Evolutionary conservation across 345 rosid species (phyloP), one percentile per base, ranked within the genome.

Genomic region (Acer saccharum): DNA sequence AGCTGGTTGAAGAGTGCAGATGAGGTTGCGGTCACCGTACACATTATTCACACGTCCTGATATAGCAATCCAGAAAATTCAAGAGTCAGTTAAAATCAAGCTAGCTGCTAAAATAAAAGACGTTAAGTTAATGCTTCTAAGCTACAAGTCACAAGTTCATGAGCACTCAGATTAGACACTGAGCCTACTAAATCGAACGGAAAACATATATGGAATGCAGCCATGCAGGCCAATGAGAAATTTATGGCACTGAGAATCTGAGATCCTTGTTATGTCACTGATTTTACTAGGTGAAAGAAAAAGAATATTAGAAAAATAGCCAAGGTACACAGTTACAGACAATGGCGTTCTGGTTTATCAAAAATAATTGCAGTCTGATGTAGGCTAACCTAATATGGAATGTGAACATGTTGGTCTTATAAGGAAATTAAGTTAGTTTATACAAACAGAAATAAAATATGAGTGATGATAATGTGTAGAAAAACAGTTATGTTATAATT

Each of bases 31-130:
- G 83, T 97, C 99, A 41, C 99, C 98, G 60, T 97, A 94, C 46
- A 97, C 98, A 68, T 97, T 97, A 87, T 94, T 98, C 52, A 94
- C 94, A 16, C 99, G 99, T 50, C 99, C 99, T 93, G 82, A 68
- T 23, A 50, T 25, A 72, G 43, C 78, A 81, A 27, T 50, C 10
- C 3, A 16, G 4, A 69, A 23, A 25, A 4, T 50, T 67, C 21
- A 29, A 68, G 29, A 16, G 57, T 76, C 73, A 68, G 67, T 43
- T 41, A 43, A 43, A 43, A 55, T 54, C 71, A 54, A 8, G 50
- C 71, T 11, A 20, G 29, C 61, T 65, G 41, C 32, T 29, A n/a
- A 60, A 57, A 72, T 20, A 18, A 61, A 66, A 13, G 9, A 20
- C 43, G 29, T 39, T 43, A 2, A 41, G 12, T 68, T 52, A 73